These are phyloP conservation scores for Phytophthora cryptogea DNA, from an alignment of 352 stramenopile species.

Conservation along the genomic window DNA sequence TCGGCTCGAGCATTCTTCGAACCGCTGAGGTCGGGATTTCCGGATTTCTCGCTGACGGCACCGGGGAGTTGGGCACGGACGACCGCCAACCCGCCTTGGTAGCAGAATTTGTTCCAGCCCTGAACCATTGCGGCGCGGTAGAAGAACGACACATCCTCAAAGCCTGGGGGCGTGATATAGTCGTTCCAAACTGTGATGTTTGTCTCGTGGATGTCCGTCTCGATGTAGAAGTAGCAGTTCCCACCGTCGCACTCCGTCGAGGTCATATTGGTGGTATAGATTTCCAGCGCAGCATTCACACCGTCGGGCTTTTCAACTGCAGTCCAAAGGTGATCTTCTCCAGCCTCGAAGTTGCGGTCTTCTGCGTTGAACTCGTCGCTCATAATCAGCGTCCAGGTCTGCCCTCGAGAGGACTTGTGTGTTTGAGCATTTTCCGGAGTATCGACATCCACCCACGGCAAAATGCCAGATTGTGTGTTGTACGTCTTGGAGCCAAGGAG, in stretches of 20 bases:
- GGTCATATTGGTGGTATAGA: conserved; percentile 34
- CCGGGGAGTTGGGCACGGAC: conserved; percentile 88
- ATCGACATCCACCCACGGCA: conserved; percentile 55
- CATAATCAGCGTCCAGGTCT: conserved; percentile 59
- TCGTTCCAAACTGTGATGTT: conserved; percentile 59
- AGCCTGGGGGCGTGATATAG: conserved; percentile 27
- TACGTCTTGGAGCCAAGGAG: not conserved
- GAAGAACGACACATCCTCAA: conserved; percentile 23
- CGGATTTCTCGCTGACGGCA: conserved; percentile 47
- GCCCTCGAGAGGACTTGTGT: conserved; percentile 41
- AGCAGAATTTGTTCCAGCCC: conserved; percentile 61
- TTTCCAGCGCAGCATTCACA: conserved; percentile 29
- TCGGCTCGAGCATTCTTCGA: conserved; percentile 26
- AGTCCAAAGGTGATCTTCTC: conserved; percentile 88
- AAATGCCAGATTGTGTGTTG: conserved; percentile 40
- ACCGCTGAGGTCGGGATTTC: conserved; percentile 39
- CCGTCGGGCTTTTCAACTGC: conserved; percentile 35
- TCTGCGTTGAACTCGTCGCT: conserved; percentile 39
- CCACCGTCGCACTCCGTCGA: conserved; percentile 30
- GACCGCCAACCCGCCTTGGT: conserved; percentile 87
- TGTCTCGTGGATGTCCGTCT: conserved; percentile 38
- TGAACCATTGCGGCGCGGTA: conserved; percentile 64
- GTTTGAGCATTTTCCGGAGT: conserved; percentile 42
- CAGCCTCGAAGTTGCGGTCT: conserved; percentile 85
- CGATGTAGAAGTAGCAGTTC: conserved; percentile 50